These are phyloP conservation scores for Musa schizocarpa DNA, from an alignment of 176 grass and related monocot genomes.

Conservation along the genomic window DNA sequence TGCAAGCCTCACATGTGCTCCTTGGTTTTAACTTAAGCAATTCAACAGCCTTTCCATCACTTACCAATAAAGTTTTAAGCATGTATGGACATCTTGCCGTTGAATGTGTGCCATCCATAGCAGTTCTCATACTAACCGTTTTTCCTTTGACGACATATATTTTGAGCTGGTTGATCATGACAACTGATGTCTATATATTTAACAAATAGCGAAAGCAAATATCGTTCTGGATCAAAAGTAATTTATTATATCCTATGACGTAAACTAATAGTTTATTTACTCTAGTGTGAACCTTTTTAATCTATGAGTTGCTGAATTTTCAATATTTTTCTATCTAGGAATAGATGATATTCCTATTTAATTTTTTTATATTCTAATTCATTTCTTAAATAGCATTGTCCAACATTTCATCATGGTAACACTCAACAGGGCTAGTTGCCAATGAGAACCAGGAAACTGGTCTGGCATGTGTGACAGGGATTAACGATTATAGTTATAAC, in stretches of 20 bases:
- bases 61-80: background rate
- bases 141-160: background rate
- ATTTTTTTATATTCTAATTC: background rate
- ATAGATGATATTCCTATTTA: background rate
- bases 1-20: background rate
- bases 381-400: background rate
- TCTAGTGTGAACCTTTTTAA: background rate
- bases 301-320: background rate
- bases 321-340: background rate
- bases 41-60: background rate
- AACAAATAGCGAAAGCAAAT: background rate
- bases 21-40: background rate
- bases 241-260: background rate
- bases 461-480: background rate
- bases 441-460: background rate
- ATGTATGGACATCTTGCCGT: no score
- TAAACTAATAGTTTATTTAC: background rate
- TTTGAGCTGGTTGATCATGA: background rate
- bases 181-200: background rate
- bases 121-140: background rate
- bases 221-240: background rate
- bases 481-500: background rate
- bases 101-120: background rate
- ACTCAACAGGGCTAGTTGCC: background rate
- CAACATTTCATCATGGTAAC: background rate